A percentile compares a stretch with the other conserved stretches of the same genome.
Evolutionary conservation across 371 early-diverging fungal species (phyloP).

Genomic region (Cokeromyces recurvatus): DNA sequence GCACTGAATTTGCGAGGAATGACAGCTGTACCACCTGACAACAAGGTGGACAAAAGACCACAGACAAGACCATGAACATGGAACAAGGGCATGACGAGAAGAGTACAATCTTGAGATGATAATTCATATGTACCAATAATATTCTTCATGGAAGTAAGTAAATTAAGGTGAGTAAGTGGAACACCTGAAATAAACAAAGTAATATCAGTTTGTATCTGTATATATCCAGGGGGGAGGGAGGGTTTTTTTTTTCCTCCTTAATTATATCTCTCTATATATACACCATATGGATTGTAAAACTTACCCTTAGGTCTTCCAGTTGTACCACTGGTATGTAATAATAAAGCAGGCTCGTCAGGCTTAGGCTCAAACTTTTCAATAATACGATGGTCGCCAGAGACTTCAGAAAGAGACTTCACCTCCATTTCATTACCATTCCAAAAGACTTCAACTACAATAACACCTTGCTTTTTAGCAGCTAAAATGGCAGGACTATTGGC

Average conservation of each 20-base stretch:
- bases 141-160: constrained; percentile 70
- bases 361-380: constrained; percentile 26
- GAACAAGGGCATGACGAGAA: constrained; percentile 89
- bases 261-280: background rate
- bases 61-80: constrained; percentile 90
- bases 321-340: constrained; percentile 81
- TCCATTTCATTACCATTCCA: constrained; percentile 45
- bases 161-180: constrained; percentile 79
- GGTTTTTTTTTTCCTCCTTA: too few species aligned
- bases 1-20: constrained; percentile 81
- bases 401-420: constrained; percentile 8
- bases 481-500: constrained; percentile 52
- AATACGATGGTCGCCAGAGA: constrained; percentile 7
- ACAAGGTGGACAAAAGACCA: constrained; percentile 68
- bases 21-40: constrained; percentile 74
- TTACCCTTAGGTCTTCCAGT: constrained; percentile 82
- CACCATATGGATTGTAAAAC: background rate
- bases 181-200: constrained; percentile 45
- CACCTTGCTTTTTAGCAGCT: constrained; percentile 57
- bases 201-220: too few species aligned
- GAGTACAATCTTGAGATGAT: constrained; percentile 54
- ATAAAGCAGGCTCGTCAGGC: constrained; percentile 62
- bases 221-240: too few species aligned
- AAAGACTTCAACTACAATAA: constrained; percentile 49
- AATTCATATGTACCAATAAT: constrained; percentile 70